A percentile compares a stretch with the other conserved stretches of the same genome.
Evolutionary conservation across 805 yeast genomes (phyloP).

Genomic region (Saccharomycopsis lassenensis): DNA sequence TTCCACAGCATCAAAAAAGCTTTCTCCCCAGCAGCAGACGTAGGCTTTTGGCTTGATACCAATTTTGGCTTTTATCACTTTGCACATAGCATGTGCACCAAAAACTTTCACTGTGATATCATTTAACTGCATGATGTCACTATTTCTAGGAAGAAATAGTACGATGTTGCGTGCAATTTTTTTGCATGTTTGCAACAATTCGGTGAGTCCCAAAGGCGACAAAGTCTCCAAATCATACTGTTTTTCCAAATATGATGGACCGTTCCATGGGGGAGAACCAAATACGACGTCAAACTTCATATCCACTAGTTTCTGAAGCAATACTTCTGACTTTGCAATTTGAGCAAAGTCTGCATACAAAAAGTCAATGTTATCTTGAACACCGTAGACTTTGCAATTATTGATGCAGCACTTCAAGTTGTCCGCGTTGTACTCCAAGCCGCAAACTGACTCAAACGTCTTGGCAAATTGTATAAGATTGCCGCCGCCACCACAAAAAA

Average conservation of each 20-base stretch:
- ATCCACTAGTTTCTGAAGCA: conserved; percentile 9
- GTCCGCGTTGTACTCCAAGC: conserved; percentile 48
- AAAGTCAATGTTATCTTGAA: conserved; percentile 38
- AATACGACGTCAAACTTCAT: conserved; percentile 39
- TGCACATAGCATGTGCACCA: conserved; percentile 34
- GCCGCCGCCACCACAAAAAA: conserved; percentile 86
- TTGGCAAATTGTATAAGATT: conserved; percentile 68
- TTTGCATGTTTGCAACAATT: conserved; percentile 33
- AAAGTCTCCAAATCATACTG: conserved; percentile 37
- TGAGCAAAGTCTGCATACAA: conserved; percentile 36
- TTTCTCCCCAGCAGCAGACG: conserved; percentile 53
- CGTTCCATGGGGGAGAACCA: conserved; percentile 89
- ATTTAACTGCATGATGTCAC: conserved; percentile 41
- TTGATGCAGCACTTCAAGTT: conserved; percentile 57
- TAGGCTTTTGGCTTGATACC: conserved; percentile 42
- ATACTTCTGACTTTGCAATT: conserved; percentile 4
- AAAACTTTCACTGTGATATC: conserved; percentile 34
- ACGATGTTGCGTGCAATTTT: conserved; percentile 38
- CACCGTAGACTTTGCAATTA: conserved; percentile 57
- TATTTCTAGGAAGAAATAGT: conserved; percentile 54
- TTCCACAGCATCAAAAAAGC: no score
- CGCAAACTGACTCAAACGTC: conserved; percentile 44
- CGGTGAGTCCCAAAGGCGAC: conserved; percentile 38
- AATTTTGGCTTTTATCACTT: conserved; percentile 33
- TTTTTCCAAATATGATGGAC: conserved; percentile 44